Evolutionary conservation across 2,329 filamentous ascomycete species (phyloP), one percentile per base, ranked within the genome.

Genomic region (Paradendryphiella salina): DNA sequence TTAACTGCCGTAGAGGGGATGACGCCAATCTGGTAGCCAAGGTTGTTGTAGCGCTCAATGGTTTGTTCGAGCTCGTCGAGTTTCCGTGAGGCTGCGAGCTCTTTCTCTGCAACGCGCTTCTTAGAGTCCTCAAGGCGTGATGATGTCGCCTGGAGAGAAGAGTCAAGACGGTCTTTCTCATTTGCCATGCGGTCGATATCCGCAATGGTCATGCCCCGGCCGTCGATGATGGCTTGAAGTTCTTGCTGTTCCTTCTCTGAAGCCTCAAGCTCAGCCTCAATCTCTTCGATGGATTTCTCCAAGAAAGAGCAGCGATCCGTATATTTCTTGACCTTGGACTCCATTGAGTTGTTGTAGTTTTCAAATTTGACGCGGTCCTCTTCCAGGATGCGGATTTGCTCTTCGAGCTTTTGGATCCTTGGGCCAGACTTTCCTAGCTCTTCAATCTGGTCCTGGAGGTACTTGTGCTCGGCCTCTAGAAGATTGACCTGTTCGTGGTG

Each of bases 161-260:
- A 92, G 59, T 96, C 90, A n/a, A 99, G 82, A 38, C 94, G 86
- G 67, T 99, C 94, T 45, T 92, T 86, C 73, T 99, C 94, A 29
- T 89, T 87, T 63, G 91, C 96, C 93, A 99, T 96, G 73, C 94
- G 90, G 80, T 99, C 94, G 69, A 99, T 97, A 81, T 99, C 94
- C 76, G 94, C 89, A 76, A 96, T 95, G 66, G 91, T 95, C 71
- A 99, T 92, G 2, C 94, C 94, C 69, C 96, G 90, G 62, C 88
- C 86, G 73, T 97, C 94, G 21, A 99, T 91, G 23, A 88, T 86
- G 52, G 87, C 85, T 71, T 97, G 93, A 8, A 99, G 80, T 23
- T 82, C 81, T 34, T 84, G 78, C 55, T 90, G 85, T 72, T 99
- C 94, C 13, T 88, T 85, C 59, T 97, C 92, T 0, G 69, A 63